A percentile compares a stretch with the other conserved stretches of the same genome.
phyloP scores from a whole-genome alignment of 306 rosid genomes.

The Luffa acutangula region DNA sequence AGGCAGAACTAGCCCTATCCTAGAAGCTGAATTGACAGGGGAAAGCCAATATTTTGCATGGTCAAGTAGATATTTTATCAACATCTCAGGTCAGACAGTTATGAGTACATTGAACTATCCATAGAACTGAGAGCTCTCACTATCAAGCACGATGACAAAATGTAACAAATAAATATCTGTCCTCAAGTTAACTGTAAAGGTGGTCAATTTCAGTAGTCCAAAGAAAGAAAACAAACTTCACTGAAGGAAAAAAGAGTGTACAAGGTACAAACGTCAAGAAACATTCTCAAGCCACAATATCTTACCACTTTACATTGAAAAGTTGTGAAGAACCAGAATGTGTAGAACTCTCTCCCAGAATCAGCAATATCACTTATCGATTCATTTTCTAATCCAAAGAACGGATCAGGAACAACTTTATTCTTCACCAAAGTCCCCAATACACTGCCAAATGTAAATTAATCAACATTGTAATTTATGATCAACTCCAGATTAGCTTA shows the following conservation, averaged over 20 bases:
- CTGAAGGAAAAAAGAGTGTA: background rate
- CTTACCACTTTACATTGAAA: constrained; percentile 64
- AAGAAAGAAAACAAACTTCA: background rate
- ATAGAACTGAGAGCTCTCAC: background rate
- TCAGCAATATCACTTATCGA: constrained; percentile 74
- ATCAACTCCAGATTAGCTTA: background rate
- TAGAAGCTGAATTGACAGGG: background rate
- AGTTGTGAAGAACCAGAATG: constrained; percentile 84
- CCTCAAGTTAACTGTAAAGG: background rate
- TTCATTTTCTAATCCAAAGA: constrained; percentile 67
- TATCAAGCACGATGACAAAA: background rate
- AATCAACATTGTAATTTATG: background rate
- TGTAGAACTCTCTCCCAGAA: constrained; percentile 79
- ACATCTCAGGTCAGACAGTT: background rate
- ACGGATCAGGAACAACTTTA: constrained; percentile 78
- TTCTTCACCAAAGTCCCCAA: constrained; percentile 76
- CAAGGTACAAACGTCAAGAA: background rate
- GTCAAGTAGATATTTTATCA: background rate
- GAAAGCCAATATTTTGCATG: background rate
- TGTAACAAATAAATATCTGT: background rate
- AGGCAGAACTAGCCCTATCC: background rate
- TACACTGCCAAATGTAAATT: constrained; percentile 54
- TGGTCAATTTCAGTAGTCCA: background rate
- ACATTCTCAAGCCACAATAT: background rate
- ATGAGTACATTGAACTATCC: background rate